These are phyloP conservation scores for Yamadazyma tumulicola DNA, from an alignment of 805 yeast species.

Conservation along the genomic window DNA sequence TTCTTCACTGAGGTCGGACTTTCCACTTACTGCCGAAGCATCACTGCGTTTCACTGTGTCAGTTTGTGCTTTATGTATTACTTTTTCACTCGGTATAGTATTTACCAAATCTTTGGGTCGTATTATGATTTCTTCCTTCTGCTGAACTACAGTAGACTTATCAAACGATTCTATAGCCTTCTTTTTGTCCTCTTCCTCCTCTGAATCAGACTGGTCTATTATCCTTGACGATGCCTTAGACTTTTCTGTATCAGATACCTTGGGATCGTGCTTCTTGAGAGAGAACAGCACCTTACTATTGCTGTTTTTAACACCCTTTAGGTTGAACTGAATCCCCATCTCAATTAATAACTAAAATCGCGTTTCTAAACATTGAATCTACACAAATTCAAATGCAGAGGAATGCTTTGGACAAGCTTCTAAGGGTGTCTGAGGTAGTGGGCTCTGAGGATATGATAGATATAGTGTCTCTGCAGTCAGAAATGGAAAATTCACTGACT, in stretches of 20 bases:
- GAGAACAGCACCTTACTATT: background rate
- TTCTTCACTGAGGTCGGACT: background rate
- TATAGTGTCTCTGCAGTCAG: background rate
- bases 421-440: background rate
- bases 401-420: constrained; percentile 1
- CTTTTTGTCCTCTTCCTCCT: constrained; percentile 19
- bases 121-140: constrained; percentile 17
- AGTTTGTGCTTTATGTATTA: background rate
- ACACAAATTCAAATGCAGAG: background rate
- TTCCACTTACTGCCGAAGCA: background rate
- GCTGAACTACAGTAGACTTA: constrained; percentile 11
- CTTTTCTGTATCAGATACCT: constrained; percentile 1
- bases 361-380: background rate
- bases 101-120: constrained; percentile 13
- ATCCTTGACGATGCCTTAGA: background rate
- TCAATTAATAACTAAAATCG: too few relatives aligned
- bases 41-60: background rate
- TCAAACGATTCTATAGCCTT: constrained; percentile 23
- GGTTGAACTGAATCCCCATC: constrained; percentile 6
- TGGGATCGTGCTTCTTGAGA: too few relatives aligned
- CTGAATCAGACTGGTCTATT: constrained; percentile 11
- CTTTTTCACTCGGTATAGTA: background rate
- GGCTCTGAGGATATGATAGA: constrained; percentile 1
- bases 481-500: background rate
- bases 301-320: constrained; percentile 3